Conservation (phyloP, 2,329 filamentous ascomycete genomes). For the Neopestalotiopsis sp. region DNA sequence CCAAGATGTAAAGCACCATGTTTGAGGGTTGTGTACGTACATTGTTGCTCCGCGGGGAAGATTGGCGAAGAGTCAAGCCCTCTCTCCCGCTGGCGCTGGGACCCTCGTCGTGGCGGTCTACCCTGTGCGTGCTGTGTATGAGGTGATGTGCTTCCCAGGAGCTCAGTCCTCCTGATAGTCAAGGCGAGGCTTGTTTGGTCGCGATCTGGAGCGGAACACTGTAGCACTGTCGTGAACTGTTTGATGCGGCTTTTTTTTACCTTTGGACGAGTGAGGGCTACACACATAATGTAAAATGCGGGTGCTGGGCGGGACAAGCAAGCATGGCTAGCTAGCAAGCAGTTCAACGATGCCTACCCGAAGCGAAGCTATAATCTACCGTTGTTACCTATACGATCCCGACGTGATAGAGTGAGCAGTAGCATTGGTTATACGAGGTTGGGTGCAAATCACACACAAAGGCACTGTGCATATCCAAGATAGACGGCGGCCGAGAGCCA, state of each 20-base stretch:
- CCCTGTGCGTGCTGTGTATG: no score
- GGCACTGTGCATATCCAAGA: not conserved
- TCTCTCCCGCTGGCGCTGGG: slow-evolving; percentile 8
- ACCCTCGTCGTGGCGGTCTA: not conserved
- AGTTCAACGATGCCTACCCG: no score
- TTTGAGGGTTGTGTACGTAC: not conserved
- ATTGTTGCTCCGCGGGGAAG: slow-evolving; percentile 7
- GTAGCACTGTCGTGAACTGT: not conserved
- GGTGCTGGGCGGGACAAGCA: not conserved
- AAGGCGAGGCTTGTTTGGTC: slow-evolving; percentile 3
- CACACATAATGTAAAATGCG: not conserved
- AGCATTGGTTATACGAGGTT: not conserved
- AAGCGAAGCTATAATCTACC: no score
- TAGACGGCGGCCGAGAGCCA: not conserved
- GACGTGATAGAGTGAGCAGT: not conserved
- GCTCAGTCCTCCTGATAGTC: slow-evolving; percentile 3
- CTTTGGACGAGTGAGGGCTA: not conserved
- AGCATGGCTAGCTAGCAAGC: no score
- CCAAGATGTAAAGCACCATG: not conserved
- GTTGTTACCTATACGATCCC: not conserved
- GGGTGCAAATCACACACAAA: not conserved
- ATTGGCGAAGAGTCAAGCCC: not conserved
- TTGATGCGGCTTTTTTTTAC: slow-evolving; percentile 4
- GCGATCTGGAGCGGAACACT: slow-evolving; percentile 12
- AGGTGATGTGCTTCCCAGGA: not conserved